A percentile compares a stretch with the other conserved stretches of the same genome.
Conservation (phyloP, 306 rosid species). For the peach (Prunus persica) region DNA sequence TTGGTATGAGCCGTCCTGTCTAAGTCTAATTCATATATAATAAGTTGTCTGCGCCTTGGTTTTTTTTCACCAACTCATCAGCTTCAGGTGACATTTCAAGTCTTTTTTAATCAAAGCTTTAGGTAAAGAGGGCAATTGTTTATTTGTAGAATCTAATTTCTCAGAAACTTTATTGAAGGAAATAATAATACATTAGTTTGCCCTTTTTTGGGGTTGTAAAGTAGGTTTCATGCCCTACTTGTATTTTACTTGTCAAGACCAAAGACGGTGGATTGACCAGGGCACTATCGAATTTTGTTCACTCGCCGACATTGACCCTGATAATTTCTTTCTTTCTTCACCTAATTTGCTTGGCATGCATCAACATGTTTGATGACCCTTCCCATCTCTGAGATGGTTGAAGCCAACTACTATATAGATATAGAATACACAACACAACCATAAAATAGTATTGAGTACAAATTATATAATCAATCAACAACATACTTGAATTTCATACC, state of each 20-base stretch:
- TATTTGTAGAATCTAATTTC: background rate
- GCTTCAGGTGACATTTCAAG: background rate
- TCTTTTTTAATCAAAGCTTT: background rate
- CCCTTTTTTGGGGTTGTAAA: too few relatives aligned
- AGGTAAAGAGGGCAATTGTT: background rate
- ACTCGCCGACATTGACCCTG: constrained; percentile 39
- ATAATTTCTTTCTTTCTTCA: constrained; percentile 12
- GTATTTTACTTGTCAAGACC: too few relatives aligned
- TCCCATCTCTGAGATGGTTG: constrained; percentile 8
- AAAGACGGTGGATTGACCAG: constrained; percentile 38
- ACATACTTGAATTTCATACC: background rate
- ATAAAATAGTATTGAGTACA: background rate
- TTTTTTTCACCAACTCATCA: background rate
- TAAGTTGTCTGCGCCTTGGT: background rate
- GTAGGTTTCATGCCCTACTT: too few relatives aligned
- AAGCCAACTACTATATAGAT: constrained; percentile 1
- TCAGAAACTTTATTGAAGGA: background rate
- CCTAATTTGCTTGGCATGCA: constrained; percentile 25
- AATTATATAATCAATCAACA: background rate
- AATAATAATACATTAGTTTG: too few relatives aligned
- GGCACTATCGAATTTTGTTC: constrained; percentile 17
- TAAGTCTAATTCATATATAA: background rate
- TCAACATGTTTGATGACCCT: constrained; percentile 9
- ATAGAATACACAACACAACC: background rate
- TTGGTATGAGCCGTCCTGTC: constrained; percentile 18